These are phyloP conservation scores for Globomyces pollinis-pini DNA, from an alignment of 192 early-diverging fungal species.

Conservation along the genomic window DNA sequence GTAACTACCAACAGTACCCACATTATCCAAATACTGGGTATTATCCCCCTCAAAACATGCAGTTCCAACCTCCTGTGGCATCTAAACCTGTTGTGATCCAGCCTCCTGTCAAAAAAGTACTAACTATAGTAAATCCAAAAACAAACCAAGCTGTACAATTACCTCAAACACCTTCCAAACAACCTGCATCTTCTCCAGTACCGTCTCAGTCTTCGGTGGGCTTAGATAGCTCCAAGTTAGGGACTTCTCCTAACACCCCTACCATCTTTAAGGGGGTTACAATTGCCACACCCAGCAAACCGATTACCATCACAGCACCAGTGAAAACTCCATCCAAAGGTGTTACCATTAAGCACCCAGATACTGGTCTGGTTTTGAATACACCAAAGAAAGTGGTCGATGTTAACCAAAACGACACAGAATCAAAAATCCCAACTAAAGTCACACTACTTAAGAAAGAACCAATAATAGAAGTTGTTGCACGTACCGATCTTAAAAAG, in stretches of 20 bases:
- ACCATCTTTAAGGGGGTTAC: not conserved
- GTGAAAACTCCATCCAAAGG: not conserved
- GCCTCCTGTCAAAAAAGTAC: not conserved
- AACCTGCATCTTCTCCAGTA: not conserved
- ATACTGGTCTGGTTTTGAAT: not conserved
- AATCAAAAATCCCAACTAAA: not conserved
- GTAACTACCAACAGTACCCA: not conserved
- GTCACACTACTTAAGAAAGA: not conserved
- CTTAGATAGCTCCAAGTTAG: too few species aligned
- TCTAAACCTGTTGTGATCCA: not conserved
- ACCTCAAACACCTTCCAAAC: not conserved
- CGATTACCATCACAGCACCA: not conserved
- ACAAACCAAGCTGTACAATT: not conserved
- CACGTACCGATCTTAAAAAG: too few species aligned
- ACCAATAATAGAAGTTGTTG: not conserved
- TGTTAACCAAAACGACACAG: not conserved
- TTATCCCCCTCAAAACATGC: not conserved
- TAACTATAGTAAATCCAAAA: slow-evolving; percentile 13
- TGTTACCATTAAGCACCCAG: not conserved
- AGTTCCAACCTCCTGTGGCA: not conserved
- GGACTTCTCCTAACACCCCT: not conserved
- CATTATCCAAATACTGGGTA: slow-evolving; percentile 1
- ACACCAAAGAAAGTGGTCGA: not conserved
- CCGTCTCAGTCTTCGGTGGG: too few species aligned
- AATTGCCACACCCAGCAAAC: not conserved